phyloP scores from a whole-genome alignment of 2,329 filamentous ascomycete genomes.

The Neurospora crassa region DNA sequence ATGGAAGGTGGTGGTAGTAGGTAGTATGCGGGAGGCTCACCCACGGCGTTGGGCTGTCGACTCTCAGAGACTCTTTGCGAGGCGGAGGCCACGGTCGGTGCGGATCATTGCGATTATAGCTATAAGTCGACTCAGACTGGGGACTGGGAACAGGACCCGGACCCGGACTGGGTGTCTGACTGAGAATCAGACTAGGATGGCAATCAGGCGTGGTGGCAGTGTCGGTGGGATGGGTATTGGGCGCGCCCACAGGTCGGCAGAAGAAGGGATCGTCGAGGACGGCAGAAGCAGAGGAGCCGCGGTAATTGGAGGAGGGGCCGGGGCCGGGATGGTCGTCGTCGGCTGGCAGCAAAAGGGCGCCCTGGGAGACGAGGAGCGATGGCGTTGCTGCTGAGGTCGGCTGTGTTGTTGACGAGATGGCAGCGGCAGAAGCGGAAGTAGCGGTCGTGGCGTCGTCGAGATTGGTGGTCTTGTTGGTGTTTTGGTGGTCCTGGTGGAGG shows the following conservation, averaged over 20 bases:
- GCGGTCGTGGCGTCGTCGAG: not conserved
- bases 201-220: not conserved
- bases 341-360: conserved; percentile 14
- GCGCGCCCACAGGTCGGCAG: conserved; percentile 32
- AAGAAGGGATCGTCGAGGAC: conserved; percentile 49
- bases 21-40: conserved; percentile 12
- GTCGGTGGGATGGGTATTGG: conserved; percentile 7
- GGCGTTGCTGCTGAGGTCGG: not conserved
- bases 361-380: conserved; percentile 14
- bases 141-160: not conserved
- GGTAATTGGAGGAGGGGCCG: conserved; percentile 19
- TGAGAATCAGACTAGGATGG: conserved; percentile 12
- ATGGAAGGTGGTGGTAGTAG: not conserved
- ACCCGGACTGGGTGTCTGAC: conserved; percentile 3
- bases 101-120: conserved; percentile 26
- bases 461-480: not conserved
- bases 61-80: conserved; percentile 38
- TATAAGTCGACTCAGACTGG: not conserved
- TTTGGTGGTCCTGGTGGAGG: not conserved
- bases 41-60: conserved; percentile 20
- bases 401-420: not conserved
- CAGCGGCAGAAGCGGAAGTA: not conserved
- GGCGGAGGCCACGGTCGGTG: conserved; percentile 34
- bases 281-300: conserved; percentile 39
- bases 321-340: conserved; percentile 18